Conservation (phyloP, 2,329 filamentous ascomycete genomes). For the Dactylellina parvicollis region DNA sequence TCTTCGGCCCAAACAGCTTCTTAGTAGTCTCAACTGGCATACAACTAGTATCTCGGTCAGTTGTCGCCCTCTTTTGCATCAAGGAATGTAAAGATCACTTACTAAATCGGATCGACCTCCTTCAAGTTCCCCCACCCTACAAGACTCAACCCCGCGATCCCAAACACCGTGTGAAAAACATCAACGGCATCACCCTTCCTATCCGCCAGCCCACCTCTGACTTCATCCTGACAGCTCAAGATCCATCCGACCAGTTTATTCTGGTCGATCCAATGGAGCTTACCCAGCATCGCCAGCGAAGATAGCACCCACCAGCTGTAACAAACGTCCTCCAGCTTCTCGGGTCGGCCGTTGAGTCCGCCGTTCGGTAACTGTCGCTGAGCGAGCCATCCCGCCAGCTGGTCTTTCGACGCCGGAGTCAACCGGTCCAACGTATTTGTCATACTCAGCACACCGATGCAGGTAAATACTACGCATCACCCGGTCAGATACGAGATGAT, state of each 20-base stretch:
- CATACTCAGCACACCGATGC: constrained; percentile 85
- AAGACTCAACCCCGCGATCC: constrained; percentile 85
- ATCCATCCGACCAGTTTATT: constrained; percentile 83
- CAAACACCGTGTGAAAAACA: constrained; percentile 94
- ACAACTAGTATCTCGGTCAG: constrained; percentile 54
- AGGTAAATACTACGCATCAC: constrained; percentile 74
- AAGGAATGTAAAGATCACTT: constrained; percentile 59
- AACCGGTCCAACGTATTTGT: constrained; percentile 82
- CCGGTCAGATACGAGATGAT: not conserved
- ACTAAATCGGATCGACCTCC: constrained; percentile 89
- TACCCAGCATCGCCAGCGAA: constrained; percentile 86
- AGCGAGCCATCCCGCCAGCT: constrained; percentile 87
- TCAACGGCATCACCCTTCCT: constrained; percentile 94
- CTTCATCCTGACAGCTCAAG: constrained; percentile 83
- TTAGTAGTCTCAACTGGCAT: constrained; percentile 37
- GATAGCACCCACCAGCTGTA: constrained; percentile 99
- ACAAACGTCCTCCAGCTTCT: constrained; percentile 96
- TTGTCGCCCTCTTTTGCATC: not conserved
- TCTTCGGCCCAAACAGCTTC: constrained; percentile 38
- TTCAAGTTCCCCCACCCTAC: constrained; percentile 79
- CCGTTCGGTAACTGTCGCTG: constrained; percentile 88
- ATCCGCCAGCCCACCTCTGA: constrained; percentile 86
- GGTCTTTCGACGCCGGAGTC: constrained; percentile 71
- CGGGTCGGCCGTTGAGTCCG: constrained; percentile 90
- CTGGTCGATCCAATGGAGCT: constrained; percentile 91